These are phyloP conservation scores for Cardamine resedifolia DNA, from an alignment of 345 rosid genomes.

Conservation along the genomic window DNA sequence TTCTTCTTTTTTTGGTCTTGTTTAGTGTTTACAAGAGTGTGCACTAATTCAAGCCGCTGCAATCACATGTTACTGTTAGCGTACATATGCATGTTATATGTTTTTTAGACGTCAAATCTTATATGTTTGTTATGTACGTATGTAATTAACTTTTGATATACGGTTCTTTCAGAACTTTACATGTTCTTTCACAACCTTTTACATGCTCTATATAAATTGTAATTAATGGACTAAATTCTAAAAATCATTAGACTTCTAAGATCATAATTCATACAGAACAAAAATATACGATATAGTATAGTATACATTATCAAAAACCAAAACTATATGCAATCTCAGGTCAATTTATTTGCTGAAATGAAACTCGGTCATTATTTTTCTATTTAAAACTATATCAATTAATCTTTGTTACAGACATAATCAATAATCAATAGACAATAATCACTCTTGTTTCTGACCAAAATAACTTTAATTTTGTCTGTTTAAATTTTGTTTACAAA, in stretches of 20 bases:
- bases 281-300: neutral
- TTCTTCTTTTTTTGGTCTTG: neutral
- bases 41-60: constrained; percentile 4
- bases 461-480: neutral
- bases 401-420: neutral
- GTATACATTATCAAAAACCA: neutral
- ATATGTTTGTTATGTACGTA: neutral
- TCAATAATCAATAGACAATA: neutral
- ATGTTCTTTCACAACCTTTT: neutral
- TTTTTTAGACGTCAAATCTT: constrained; percentile 1
- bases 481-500: neutral
- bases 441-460: neutral
- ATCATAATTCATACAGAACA: neutral
- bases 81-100: constrained; percentile 2
- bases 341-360: neutral
- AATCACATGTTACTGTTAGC: constrained; percentile 13
- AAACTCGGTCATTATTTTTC: neutral
- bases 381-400: neutral
- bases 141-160: neutral
- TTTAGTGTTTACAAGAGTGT: neutral
- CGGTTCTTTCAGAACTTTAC: neutral
- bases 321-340: neutral
- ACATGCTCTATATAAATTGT: neutral
- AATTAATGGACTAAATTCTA: neutral
- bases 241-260: neutral